Evolutionary conservation across 345 rosid genomes (phyloP).

Genomic region (Raphanus raphanistrum): DNA sequence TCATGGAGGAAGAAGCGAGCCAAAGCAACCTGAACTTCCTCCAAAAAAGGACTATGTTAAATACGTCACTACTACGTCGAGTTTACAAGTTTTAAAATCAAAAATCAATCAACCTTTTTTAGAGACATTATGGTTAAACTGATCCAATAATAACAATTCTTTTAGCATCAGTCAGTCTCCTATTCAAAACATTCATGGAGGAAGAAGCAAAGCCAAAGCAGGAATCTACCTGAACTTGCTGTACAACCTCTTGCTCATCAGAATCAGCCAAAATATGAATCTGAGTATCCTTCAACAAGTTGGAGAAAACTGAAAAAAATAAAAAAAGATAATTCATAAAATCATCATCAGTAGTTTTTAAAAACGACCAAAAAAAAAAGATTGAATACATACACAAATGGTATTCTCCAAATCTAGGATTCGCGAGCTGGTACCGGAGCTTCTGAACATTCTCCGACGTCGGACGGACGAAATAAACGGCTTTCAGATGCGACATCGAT

Average conservation of each 20-base stretch:
- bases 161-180: neutral
- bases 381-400: slow-evolving; percentile 61
- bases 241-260: slow-evolving; percentile 93
- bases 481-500: slow-evolving; percentile 94
- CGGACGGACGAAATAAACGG: slow-evolving; percentile 87
- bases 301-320: slow-evolving; percentile 84
- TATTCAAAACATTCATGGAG: neutral
- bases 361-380: slow-evolving; percentile 4
- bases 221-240: slow-evolving; percentile 79
- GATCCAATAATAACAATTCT: slow-evolving; percentile 1
- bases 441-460: slow-evolving; percentile 83
- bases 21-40: neutral
- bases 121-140: neutral
- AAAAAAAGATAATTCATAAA: neutral
- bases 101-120: too few species aligned
- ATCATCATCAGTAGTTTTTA: neutral
- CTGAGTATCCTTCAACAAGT: slow-evolving; percentile 93
- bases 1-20: neutral
- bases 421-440: slow-evolving; percentile 73
- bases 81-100: neutral
- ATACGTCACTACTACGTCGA: neutral
- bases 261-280: slow-evolving; percentile 97
- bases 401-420: slow-evolving; percentile 89
- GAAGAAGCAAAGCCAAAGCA: neutral
- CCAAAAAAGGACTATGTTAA: slow-evolving; percentile 11